Conservation (phyloP, 768 basidiomycete genomes). For the Pulveroboletus sp. region DNA sequence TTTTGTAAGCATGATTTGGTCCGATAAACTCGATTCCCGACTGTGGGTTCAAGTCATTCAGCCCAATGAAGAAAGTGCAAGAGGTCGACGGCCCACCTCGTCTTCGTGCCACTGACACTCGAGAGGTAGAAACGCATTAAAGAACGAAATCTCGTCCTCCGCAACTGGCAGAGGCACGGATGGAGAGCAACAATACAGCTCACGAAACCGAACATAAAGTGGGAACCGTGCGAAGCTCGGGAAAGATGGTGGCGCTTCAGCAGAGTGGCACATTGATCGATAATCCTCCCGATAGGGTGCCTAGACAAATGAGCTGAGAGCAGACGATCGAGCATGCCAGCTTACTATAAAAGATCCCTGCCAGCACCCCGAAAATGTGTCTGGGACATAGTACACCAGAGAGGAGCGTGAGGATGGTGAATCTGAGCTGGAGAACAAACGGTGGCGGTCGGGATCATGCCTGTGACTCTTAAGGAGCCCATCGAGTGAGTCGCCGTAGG, state of each 20-base stretch:
- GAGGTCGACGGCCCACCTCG: conserved; percentile 18
- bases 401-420: background rate
- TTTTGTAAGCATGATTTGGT: conserved; percentile 32
- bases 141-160: conserved; percentile 33
- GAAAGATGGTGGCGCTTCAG: conserved; percentile 33
- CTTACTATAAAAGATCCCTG: conserved; percentile 46
- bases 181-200: conserved; percentile 40
- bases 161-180: conserved; percentile 32
- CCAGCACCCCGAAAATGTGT: conserved; percentile 45
- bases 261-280: conserved; percentile 32
- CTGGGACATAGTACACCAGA: conserved; percentile 36
- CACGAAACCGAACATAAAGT: conserved; percentile 45
- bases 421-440: conserved; percentile 14
- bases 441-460: conserved; percentile 31
- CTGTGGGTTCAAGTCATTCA: conserved; percentile 9
- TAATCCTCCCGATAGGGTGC: conserved; percentile 38
- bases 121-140: conserved; percentile 45
- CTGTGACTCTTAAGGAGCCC: conserved; percentile 23
- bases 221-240: conserved; percentile 39
- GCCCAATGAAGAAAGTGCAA: background rate
- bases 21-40: conserved; percentile 30
- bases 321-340: background rate
- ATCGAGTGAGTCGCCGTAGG: conserved; percentile 20
- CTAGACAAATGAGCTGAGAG: conserved; percentile 24
- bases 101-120: conserved; percentile 33